A percentile compares a stretch with the other conserved stretches of the same genome.
Conservation (phyloP, 257 asterid species). For the Solanum arcanum region DNA sequence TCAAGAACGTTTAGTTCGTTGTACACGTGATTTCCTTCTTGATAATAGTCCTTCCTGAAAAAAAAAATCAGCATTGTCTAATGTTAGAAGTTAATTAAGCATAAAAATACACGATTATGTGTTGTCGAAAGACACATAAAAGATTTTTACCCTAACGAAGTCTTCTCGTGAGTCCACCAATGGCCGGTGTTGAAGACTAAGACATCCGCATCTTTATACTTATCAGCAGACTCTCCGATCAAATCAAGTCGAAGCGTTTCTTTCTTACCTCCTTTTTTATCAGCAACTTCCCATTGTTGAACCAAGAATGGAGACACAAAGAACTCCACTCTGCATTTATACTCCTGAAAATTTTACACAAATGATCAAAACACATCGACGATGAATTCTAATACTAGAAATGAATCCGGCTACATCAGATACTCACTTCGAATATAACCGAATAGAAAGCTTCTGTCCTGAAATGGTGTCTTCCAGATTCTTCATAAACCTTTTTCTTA, state of each 20-base stretch:
- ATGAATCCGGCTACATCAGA: not conserved
- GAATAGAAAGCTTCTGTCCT: slow-evolving; percentile 51
- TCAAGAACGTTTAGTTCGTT: slow-evolving; percentile 34
- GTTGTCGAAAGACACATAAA: not conserved
- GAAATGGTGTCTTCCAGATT: slow-evolving; percentile 42
- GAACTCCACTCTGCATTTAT: slow-evolving; percentile 58
- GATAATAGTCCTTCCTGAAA: slow-evolving; percentile 61
- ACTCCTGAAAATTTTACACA: slow-evolving; percentile 28
- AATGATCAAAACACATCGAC: not conserved
- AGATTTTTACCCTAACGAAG: slow-evolving; percentile 47
- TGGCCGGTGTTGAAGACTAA: slow-evolving; percentile 74
- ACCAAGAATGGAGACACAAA: slow-evolving; percentile 63
- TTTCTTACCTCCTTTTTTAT: slow-evolving; percentile 37
- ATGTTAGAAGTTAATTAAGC: not conserved
- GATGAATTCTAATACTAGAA: not conserved
- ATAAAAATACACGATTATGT: not conserved
- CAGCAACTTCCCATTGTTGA: slow-evolving; percentile 49
- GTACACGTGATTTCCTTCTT: slow-evolving; percentile 67
- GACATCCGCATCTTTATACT: slow-evolving; percentile 44
- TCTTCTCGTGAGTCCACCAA: slow-evolving; percentile 87
- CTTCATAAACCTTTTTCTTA: slow-evolving; percentile 50
- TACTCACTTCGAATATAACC: slow-evolving; percentile 48
- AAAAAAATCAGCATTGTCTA: not conserved
- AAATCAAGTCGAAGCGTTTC: slow-evolving; percentile 71
- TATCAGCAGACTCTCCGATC: slow-evolving; percentile 34